A percentile compares a stretch with the other conserved stretches of the same genome.
Evolutionary conservation across 2,329 filamentous ascomycete species (phyloP).

Genomic region (Fusarium pseudocircinatum): DNA sequence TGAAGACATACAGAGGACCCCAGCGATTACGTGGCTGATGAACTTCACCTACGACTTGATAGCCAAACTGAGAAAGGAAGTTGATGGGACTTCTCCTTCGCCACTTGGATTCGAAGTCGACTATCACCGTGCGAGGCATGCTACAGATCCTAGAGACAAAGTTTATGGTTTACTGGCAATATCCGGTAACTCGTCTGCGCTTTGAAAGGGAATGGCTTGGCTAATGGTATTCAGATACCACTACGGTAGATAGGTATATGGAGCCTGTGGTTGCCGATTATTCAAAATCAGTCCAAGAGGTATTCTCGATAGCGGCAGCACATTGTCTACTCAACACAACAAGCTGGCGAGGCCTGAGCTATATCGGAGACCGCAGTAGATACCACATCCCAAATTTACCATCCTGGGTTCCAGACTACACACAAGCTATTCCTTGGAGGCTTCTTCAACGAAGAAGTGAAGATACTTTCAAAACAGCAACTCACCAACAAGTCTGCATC

Average conservation of each 20-base stretch:
- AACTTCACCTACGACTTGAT: neutral
- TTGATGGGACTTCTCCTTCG: neutral
- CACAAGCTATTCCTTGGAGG: neutral
- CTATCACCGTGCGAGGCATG: neutral
- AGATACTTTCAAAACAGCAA: neutral
- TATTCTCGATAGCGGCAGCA: neutral
- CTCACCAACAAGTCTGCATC: neutral
- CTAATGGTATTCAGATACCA: neutral
- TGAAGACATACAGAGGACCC: neutral
- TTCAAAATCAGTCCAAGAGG: neutral
- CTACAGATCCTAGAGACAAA: neutral
- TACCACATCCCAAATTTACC: neutral
- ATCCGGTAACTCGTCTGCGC: neutral
- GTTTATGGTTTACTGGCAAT: neutral
- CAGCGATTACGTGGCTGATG: neutral
- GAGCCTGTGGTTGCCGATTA: neutral
- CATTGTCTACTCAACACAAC: neutral
- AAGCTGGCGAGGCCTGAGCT: neutral
- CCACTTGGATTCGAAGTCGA: neutral
- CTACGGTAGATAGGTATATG: neutral
- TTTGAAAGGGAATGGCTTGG: fast-evolving
- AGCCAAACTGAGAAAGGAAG: neutral
- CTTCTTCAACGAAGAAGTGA: neutral
- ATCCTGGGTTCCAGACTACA: slow-evolving; percentile 4
- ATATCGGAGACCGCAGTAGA: neutral